phyloP scores from a whole-genome alignment of 1,284 basidiomycete genomes.

The Malassezia dermatis region DNA sequence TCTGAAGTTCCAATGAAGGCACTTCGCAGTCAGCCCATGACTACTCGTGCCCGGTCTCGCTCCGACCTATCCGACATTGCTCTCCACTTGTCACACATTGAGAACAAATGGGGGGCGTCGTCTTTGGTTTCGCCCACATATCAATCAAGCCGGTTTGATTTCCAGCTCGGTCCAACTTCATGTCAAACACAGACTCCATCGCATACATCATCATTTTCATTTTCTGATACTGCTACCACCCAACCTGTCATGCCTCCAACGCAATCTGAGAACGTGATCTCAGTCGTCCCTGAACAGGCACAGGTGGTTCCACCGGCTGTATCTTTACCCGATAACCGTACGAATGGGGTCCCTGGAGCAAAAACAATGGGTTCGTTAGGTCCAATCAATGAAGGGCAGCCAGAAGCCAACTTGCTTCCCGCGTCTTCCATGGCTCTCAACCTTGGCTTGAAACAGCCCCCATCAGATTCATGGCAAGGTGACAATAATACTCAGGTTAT shows the following conservation, averaged over 20 bases:
- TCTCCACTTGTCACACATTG: background rate
- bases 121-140: background rate
- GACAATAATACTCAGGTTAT: background rate
- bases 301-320: background rate
- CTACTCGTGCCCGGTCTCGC: background rate
- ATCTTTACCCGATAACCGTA: background rate
- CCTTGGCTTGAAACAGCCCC: background rate
- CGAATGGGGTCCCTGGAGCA: background rate
- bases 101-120: background rate
- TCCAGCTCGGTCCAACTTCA: background rate
- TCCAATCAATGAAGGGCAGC: background rate
- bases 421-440: background rate
- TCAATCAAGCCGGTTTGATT: background rate
- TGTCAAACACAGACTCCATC: background rate
- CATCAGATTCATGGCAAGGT: background rate
- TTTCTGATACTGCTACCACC: background rate
- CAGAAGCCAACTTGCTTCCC: background rate
- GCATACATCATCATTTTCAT: background rate
- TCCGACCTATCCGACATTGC: background rate
- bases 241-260: background rate
- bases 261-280: background rate
- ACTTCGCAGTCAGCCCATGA: background rate
- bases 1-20: background rate
- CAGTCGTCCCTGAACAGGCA: background rate
- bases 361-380: background rate